Conservation (phyloP, 2,329 filamentous ascomycete species). For the Bipolaris oryzae region DNA sequence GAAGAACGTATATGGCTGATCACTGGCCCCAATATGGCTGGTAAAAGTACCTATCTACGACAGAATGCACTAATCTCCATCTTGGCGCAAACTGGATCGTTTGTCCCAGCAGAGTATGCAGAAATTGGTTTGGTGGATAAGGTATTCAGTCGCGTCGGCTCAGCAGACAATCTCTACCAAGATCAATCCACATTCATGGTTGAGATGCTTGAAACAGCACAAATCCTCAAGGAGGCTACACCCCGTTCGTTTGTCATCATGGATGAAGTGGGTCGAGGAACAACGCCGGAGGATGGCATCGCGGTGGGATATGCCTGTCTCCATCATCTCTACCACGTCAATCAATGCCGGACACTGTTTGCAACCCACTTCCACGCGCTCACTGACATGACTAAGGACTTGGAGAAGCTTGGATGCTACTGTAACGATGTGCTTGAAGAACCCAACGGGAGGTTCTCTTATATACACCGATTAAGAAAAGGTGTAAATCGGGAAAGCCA, state of each 20-base stretch:
- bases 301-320: slow-evolving; percentile 90
- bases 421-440: slow-evolving; percentile 90
- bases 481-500: slow-evolving; percentile 89
- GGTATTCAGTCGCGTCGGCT: slow-evolving; percentile 85
- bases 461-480: slow-evolving; percentile 78
- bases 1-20: slow-evolving; percentile 72
- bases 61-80: slow-evolving; percentile 96
- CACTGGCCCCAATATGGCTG: slow-evolving; percentile 95
- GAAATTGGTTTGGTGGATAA: slow-evolving; percentile 92
- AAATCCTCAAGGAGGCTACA: slow-evolving; percentile 86
- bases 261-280: slow-evolving; percentile 96
- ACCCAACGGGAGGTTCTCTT: slow-evolving; percentile 68
- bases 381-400: slow-evolving; percentile 72
- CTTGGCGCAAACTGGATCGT: slow-evolving; percentile 88
- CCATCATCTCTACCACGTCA: slow-evolving; percentile 79
- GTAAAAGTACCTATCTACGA: slow-evolving; percentile 93
- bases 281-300: slow-evolving; percentile 88
- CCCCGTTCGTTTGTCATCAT: slow-evolving; percentile 87
- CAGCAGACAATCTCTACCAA: slow-evolving; percentile 90
- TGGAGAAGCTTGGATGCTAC: slow-evolving; percentile 71
- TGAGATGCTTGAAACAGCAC: slow-evolving; percentile 95
- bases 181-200: slow-evolving; percentile 99
- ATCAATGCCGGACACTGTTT: slow-evolving; percentile 81
- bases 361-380: slow-evolving; percentile 93
- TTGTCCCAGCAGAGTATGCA: slow-evolving; percentile 86